These are phyloP conservation scores for Xylona heveae DNA, from an alignment of 495 filamentous ascomycete species.

Conservation along the genomic window DNA sequence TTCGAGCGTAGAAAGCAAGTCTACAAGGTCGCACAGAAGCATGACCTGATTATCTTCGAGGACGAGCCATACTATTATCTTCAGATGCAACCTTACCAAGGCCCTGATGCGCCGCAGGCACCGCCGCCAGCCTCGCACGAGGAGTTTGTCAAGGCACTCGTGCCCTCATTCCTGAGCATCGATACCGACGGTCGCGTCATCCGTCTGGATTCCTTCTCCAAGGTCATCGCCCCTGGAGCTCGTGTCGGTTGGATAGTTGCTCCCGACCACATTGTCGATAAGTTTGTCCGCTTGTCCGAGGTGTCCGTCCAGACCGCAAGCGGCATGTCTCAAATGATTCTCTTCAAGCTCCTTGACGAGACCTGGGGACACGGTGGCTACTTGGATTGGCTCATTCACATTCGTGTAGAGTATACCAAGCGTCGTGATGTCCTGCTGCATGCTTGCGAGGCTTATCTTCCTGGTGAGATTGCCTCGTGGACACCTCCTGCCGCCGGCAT, in stretches of 20 bases:
- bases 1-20: slow-evolving; percentile 40
- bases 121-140: slow-evolving; percentile 31
- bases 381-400: slow-evolving; percentile 68
- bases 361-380: slow-evolving; percentile 89
- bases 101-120: slow-evolving; percentile 23
- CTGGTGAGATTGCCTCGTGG: slow-evolving; percentile 65
- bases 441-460: slow-evolving; percentile 66
- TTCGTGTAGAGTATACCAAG: slow-evolving; percentile 65
- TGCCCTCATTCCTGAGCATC: slow-evolving; percentile 38
- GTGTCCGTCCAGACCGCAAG: slow-evolving; percentile 61
- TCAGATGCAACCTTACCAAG: slow-evolving; percentile 75
- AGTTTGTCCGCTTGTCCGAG: slow-evolving; percentile 59
- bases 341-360: slow-evolving; percentile 84
- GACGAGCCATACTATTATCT: slow-evolving; percentile 95
- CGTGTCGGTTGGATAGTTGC: slow-evolving; percentile 45
- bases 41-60: slow-evolving; percentile 76
- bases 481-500: slow-evolving; percentile 72
- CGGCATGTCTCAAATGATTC: slow-evolving; percentile 59
- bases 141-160: slow-evolving; percentile 36
- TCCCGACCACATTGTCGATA: slow-evolving; percentile 62
- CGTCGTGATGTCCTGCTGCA: slow-evolving; percentile 56
- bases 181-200: slow-evolving; percentile 46
- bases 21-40: slow-evolving; percentile 57
- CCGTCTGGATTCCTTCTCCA: slow-evolving; percentile 49
- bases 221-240: slow-evolving; percentile 39